Base-by-base conservation (phyloP, 345 rosid species). In the Arabidopsis arenosa region DNA sequence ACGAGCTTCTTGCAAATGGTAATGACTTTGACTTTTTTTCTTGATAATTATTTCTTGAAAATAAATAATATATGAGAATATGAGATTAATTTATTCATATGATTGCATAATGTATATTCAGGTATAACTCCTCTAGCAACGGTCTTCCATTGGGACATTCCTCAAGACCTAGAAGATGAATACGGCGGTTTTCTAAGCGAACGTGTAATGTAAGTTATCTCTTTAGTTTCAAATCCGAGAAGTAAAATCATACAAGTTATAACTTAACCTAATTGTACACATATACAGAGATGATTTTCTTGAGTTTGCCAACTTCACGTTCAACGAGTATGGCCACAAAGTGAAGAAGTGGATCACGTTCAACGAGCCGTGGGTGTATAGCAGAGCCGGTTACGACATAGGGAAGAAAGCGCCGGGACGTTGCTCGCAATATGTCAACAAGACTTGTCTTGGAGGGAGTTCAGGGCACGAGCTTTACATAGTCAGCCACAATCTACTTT, bases 331-430 rank as follows among this genome's bases (percentile, higher is more conserved):
- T 23, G 88, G 88, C 11, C 84, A 85, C n/a, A 65, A 81, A 70
- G 83, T 85, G 13, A 83, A 83, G 51, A 68, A 78, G 7, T 85
- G 88, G 86, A 78, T 74, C 53, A 83, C 86, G 7, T 30, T 85
- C 39, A 85, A 84, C 21, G 86, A 85, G 33, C 88, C 88, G 61
- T 66, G 35, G 74, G 60, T 47, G 32, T 76, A 39, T 48, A 69
- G 75, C 9, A 17, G 66, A 14, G 45, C 58, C 2, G 82, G 80
- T 26, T 78, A 78, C 30, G 77, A 70, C n/a, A 43, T 18, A 8
- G 84, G 84, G 1, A 30, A 43, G 9, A 43, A 52, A 44, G 80
- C 80, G 0, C 82, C 80, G 0, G 83, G 83, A 13, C 69, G 83
- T 30, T 80, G 83, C 40, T 80, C 83, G 3, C 7, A 15, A 1